These are phyloP conservation scores for Annulohypoxylon bovei DNA, from an alignment of 495 filamentous ascomycete species.

Conservation along the genomic window DNA sequence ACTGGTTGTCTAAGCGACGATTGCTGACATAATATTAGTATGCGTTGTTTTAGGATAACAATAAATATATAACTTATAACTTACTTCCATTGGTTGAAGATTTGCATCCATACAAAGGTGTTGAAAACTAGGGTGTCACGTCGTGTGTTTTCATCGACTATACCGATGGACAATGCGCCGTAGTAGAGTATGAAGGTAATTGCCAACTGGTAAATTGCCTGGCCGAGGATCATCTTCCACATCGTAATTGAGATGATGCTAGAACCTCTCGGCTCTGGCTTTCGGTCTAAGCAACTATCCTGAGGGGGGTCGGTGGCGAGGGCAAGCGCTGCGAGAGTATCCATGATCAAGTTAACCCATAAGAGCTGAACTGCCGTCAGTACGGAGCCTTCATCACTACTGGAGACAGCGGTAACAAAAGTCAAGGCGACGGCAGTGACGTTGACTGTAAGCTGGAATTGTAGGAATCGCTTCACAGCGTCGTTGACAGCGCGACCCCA, in stretches of 20 bases:
- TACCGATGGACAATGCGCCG: conserved; percentile 69
- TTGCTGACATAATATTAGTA: conserved; percentile 64
- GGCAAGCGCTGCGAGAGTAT: conserved; percentile 87
- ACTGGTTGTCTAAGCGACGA: conserved; percentile 84
- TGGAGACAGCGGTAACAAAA: conserved; percentile 84
- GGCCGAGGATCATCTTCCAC: conserved; percentile 97
- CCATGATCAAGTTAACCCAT: conserved; percentile 96
- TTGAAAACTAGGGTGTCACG: conserved; percentile 87
- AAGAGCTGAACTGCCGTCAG: conserved; percentile 87
- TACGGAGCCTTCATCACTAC: conserved; percentile 70
- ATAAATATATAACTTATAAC: conserved; percentile 48
- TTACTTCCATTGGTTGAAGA: conserved; percentile 94
- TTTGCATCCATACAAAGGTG: conserved; percentile 96
- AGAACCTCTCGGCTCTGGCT: conserved; percentile 81
- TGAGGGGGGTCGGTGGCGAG: conserved; percentile 86
- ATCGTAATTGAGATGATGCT: conserved; percentile 83
- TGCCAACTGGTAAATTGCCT: conserved; percentile 82
- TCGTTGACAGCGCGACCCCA: conserved; percentile 94
- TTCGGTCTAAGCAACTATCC: conserved; percentile 79
- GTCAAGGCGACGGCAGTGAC: conserved; percentile 86
- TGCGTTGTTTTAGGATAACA: background rate
- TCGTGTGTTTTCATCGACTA: conserved; percentile 57
- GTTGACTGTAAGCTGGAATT: conserved; percentile 94
- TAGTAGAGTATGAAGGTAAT: conserved; percentile 85
- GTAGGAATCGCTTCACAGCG: conserved; percentile 88